phyloP scores from a whole-genome alignment of 2,329 filamentous ascomycete species.

The Amylocarpus encephaloides region DNA sequence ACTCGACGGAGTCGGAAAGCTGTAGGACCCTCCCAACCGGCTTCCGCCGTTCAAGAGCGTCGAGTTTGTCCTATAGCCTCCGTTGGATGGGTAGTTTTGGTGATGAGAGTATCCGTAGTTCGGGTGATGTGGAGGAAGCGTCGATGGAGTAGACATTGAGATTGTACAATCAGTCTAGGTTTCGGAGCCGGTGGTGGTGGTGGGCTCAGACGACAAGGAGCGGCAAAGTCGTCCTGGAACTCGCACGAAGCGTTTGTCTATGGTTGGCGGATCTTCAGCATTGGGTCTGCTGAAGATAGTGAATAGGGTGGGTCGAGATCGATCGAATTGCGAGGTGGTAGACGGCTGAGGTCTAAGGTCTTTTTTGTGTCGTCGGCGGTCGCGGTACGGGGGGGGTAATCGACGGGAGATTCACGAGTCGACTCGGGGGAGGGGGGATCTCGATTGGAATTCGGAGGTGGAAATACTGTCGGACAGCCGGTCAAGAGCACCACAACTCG shows the following conservation, averaged over 20 bases:
- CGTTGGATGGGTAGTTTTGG: slow-evolving; percentile 47
- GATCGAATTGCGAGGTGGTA: slow-evolving; percentile 17
- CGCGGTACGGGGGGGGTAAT: slow-evolving; percentile 6
- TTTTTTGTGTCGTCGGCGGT: slow-evolving; percentile 14
- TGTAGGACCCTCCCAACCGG: slow-evolving; percentile 29
- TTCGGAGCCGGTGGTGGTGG: slow-evolving; percentile 15
- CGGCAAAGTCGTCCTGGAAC: slow-evolving; percentile 9
- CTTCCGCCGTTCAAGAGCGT: slow-evolving; percentile 31
- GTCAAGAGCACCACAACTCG: no score
- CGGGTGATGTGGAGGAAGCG: slow-evolving; percentile 61
- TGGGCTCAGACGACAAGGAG: slow-evolving; percentile 18
- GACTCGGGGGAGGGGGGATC: no score
- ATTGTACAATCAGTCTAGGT: slow-evolving; percentile 8
- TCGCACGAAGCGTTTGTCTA: slow-evolving; percentile 12
- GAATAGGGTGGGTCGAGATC: neutral
- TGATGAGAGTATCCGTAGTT: slow-evolving; percentile 56
- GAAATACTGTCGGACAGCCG: no score
- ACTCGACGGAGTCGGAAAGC: slow-evolving; percentile 28
- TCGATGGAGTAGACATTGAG: slow-evolving; percentile 74
- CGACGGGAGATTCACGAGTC: neutral
- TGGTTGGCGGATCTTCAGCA: slow-evolving; percentile 13
- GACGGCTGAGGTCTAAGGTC: slow-evolving; percentile 8
- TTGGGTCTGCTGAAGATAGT: slow-evolving; percentile 15
- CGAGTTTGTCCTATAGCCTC: slow-evolving; percentile 44
- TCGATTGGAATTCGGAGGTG: no score